Base-by-base conservation (phyloP, 1,284 basidiomycete genomes). In the Grifola frondosa region DNA sequence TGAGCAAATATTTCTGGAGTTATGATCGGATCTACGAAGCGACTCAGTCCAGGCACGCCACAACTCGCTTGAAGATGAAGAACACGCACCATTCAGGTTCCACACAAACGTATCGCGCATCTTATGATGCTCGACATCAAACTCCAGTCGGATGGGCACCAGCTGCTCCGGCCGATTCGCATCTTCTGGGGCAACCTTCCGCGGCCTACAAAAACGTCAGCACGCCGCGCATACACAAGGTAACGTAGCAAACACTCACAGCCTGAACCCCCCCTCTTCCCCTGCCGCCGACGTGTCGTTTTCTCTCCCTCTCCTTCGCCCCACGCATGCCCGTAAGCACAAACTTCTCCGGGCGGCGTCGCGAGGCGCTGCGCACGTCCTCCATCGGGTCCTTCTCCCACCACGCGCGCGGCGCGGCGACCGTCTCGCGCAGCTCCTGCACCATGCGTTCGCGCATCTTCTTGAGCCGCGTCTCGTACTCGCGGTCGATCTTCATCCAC, bases 41-140 rank as follows among this genome's bases (percentile, higher is more conserved):
- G 24, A n/a, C 6, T 37, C n/a, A 25, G 37, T n/a, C 5, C 19
- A 19, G 32, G 8, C 21, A n/a, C 12, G 17, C 22, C 8, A 29
- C 9, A 12, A 28, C 17, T 25, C 17, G 22, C 23, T 13, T 13
- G 21, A 30, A 19, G 10, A n/a, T 5, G 8, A 22, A 29, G 12
- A 13, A 2, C 11, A 68, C 78, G 40, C 47, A 93, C 92, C 92
- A 56, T 89, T 86, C 40, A 95, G 70, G 61, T 99, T 97, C 96
- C 96, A 99, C 25, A 96, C 81, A 65, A 99, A 97, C 0, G 96
- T 95, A 63, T 99, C 96, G 28, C 93, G 82, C 74, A 98, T 83
- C 66, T 88, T 91, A 62, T 89, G 87, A 60, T 91, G 88, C 46
- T 89, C 87, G 42, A 96, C 85, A 56, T 99, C 97, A 57, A 98